Conservation (phyloP, 2,329 filamentous ascomycete species). For the Biscogniauxia sp. region DNA sequence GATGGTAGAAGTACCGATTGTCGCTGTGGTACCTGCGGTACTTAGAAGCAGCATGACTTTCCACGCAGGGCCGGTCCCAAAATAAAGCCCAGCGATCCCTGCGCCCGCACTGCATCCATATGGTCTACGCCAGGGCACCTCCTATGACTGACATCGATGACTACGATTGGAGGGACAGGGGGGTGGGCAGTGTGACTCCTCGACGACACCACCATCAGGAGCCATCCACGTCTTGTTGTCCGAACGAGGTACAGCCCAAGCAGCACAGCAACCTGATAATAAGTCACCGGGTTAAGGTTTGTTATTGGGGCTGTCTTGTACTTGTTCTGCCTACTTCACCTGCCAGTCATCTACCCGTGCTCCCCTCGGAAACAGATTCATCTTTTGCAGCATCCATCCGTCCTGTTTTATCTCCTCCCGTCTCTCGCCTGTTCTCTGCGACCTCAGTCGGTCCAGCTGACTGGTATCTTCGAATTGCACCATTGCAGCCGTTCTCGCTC, state of each 20-base stretch:
- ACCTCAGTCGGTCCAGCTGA: neutral
- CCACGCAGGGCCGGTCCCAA: slow-evolving; percentile 24
- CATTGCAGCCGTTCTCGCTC: neutral
- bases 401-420: slow-evolving; percentile 7
- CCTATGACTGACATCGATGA: slow-evolving; percentile 28
- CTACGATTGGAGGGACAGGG: slow-evolving; percentile 21
- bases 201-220: slow-evolving; percentile 29
- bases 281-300: slow-evolving; percentile 17
- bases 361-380: neutral
- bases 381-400: neutral
- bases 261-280: slow-evolving; percentile 9
- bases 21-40: slow-evolving; percentile 23
- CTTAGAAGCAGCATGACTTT: slow-evolving; percentile 12
- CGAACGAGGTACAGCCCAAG: slow-evolving; percentile 25
- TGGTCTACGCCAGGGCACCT: slow-evolving; percentile 16
- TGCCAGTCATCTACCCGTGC: neutral
- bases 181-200: slow-evolving; percentile 29
- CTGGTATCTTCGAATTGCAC: slow-evolving; percentile 3
- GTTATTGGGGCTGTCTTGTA: neutral
- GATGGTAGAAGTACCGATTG: slow-evolving; percentile 20
- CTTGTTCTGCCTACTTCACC: neutral
- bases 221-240: slow-evolving; percentile 29
- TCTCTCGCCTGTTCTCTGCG: neutral
- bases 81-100: slow-evolving; percentile 26
- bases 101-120: slow-evolving; percentile 26